Conservation (phyloP, 768 basidiomycete genomes). For the Leccinum disarticulatum region DNA sequence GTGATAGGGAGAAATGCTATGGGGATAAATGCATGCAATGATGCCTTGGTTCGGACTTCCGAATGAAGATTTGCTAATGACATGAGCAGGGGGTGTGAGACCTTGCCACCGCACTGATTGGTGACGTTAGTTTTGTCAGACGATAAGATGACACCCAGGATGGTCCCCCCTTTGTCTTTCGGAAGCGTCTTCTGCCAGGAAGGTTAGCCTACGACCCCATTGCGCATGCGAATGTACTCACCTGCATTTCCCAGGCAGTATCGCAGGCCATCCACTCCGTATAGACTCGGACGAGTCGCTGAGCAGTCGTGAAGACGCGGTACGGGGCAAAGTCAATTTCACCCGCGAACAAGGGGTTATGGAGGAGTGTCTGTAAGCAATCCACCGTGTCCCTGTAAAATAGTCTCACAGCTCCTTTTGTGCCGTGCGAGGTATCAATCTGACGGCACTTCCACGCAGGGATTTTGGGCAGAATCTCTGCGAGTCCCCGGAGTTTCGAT, state of each 20-base stretch:
- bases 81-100: not conserved
- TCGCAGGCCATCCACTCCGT: constrained; percentile 25
- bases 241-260: constrained; percentile 30
- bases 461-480: not conserved
- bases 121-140: not conserved
- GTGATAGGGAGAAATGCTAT: constrained; percentile 5
- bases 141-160: not conserved
- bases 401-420: not conserved
- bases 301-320: not conserved
- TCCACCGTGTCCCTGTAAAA: not conserved
- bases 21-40: not conserved
- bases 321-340: not conserved
- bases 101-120: not conserved
- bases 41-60: not conserved
- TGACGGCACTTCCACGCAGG: not conserved
- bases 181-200: not conserved
- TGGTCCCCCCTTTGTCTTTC: constrained; percentile 1
- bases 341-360: constrained; percentile 8
- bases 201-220: not conserved
- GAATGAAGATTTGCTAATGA: not conserved
- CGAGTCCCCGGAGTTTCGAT: constrained; percentile 13
- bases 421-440: not conserved
- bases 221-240: not conserved
- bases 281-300: not conserved
- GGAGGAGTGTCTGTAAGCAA: not conserved